phyloP scores from a whole-genome alignment of 225 moss, liverwort and hornwort species.

The Rhytidiadelphus loreus region DNA sequence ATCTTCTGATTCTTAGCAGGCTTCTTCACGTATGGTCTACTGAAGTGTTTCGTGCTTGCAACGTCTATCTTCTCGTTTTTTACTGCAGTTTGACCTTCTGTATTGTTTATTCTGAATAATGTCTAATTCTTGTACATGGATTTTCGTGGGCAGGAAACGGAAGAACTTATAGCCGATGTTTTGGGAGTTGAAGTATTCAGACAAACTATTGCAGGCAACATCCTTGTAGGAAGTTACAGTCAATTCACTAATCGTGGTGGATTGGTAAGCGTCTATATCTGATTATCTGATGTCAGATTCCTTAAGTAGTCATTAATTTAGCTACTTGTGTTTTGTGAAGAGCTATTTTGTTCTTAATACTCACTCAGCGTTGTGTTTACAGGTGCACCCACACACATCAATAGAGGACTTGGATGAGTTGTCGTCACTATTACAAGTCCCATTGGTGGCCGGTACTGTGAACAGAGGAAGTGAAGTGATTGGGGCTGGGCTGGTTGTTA shows the following conservation, averaged over 20 bases:
- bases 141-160: constrained; percentile 61
- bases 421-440: constrained; percentile 87
- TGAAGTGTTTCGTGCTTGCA: background rate
- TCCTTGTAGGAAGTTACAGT: constrained; percentile 94
- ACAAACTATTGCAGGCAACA: constrained; percentile 94
- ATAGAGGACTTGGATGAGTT: constrained; percentile 91
- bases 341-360: background rate
- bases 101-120: background rate
- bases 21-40: background rate
- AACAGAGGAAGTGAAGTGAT: constrained; percentile 96
- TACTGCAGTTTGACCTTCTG: background rate
- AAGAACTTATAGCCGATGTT: constrained; percentile 85
- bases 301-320: background rate
- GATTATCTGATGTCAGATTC: background rate
- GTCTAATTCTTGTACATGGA: background rate
- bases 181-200: constrained; percentile 98
- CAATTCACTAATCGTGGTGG: constrained; percentile 90
- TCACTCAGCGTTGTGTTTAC: background rate
- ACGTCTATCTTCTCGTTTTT: background rate
- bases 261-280: constrained; percentile 32
- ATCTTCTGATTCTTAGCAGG: background rate
- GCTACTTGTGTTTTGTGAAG: background rate
- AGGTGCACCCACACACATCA: constrained; percentile 97
- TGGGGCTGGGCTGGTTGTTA: constrained; percentile 84
- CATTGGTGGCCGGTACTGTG: constrained; percentile 84